These are phyloP conservation scores for Aureobasidium sp. DNA, from an alignment of 2,329 filamentous ascomycete genomes.

Conservation along the genomic window DNA sequence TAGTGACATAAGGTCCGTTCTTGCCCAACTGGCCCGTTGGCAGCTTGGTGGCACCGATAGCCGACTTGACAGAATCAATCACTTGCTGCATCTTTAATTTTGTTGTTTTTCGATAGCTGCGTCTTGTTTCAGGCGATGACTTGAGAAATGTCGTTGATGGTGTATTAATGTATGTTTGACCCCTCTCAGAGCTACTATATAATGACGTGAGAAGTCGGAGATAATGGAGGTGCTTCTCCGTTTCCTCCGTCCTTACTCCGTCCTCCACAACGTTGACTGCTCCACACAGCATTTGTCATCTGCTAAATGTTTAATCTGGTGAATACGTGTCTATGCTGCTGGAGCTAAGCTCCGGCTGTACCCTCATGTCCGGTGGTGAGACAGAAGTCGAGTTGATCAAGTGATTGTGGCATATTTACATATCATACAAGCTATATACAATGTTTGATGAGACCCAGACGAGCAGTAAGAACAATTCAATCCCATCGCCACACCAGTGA, in stretches of 20 bases:
- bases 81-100: conserved; percentile 18
- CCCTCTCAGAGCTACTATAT: not conserved
- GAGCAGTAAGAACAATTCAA: not conserved
- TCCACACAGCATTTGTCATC: conserved; percentile 6
- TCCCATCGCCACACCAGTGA: not conserved
- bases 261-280: not conserved
- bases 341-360: not conserved
- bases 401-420: not conserved
- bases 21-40: conserved; percentile 45
- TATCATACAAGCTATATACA: not conserved
- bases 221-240: not conserved
- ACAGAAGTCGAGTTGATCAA: not conserved
- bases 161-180: not conserved
- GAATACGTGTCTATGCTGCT: not conserved
- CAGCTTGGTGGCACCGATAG: conserved; percentile 25
- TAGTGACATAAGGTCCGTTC: conserved; percentile 45
- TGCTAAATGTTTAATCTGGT: too few relatives aligned
- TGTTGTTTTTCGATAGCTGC: not conserved
- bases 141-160: not conserved
- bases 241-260: not conserved
- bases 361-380: not conserved
- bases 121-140: not conserved
- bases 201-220: not conserved
- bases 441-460: not conserved
- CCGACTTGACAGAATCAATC: conserved; percentile 19